These are phyloP conservation scores for Aegilops bicornis DNA, from an alignment of 176 grass and related monocot genomes.

Conservation along the genomic window DNA sequence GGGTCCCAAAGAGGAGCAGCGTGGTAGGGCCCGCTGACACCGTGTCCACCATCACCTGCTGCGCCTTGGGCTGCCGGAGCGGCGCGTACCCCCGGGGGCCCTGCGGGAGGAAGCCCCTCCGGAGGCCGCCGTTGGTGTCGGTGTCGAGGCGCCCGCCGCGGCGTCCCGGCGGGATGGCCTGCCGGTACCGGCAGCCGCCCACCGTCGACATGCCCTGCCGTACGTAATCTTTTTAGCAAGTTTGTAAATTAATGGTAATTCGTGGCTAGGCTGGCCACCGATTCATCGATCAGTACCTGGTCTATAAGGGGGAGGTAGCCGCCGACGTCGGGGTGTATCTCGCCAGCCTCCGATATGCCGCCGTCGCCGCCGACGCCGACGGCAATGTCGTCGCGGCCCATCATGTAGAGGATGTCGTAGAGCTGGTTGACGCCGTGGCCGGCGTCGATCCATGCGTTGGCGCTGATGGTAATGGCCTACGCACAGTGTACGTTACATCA, in stretches of 20 bases:
- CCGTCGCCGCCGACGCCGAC: slow-evolving; percentile 89
- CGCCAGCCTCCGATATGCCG: slow-evolving; percentile 48
- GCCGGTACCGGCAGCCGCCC: slow-evolving; percentile 70
- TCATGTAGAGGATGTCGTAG: slow-evolving; percentile 90
- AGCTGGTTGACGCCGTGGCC: slow-evolving; percentile 84
- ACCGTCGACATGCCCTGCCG: slow-evolving; percentile 64
- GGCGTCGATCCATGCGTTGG: slow-evolving; percentile 76
- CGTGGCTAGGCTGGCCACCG: too few relatives aligned
- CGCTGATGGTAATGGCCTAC: slow-evolving; percentile 73
- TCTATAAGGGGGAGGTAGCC: slow-evolving; percentile 81
- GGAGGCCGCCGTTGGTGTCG: slow-evolving; percentile 60
- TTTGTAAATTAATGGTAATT: too few relatives aligned
- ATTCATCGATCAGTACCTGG: slow-evolving; percentile 38
- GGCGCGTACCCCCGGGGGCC: slow-evolving; percentile 51
- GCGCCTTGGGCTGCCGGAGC: slow-evolving; percentile 64
- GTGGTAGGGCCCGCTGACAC: slow-evolving; percentile 54
- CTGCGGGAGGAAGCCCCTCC: slow-evolving; percentile 63
- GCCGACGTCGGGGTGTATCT: slow-evolving; percentile 48
- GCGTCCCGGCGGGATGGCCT: slow-evolving; percentile 49
- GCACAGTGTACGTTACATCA: slow-evolving; percentile 18
- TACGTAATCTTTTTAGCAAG: neutral
- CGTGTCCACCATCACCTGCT: slow-evolving; percentile 61
- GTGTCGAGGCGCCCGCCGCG: slow-evolving; percentile 43
- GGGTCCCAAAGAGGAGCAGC: slow-evolving; percentile 59
- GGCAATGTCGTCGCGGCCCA: slow-evolving; percentile 74